Conservation (phyloP, 306 rosid genomes). For the Echinosophora koreensis region DNA sequence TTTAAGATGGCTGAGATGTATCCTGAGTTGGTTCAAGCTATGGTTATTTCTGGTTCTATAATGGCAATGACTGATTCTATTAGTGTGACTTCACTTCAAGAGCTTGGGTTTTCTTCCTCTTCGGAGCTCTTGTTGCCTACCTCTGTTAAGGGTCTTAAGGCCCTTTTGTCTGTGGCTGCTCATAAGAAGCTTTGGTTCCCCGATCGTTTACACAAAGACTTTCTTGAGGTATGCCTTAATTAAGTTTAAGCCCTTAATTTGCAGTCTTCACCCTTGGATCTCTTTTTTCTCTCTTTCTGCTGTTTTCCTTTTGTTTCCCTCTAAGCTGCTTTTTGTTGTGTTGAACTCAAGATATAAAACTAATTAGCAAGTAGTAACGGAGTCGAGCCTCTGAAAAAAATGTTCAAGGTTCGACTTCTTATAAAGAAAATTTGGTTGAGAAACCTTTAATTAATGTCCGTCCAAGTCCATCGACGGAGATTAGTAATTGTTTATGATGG, state of each 20-base stretch:
- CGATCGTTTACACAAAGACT: conserved; percentile 72
- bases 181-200: conserved; percentile 81
- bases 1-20: conserved; percentile 73
- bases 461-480: too few relatives aligned
- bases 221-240: conserved; percentile 63
- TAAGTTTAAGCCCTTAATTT: too few relatives aligned
- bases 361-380: too few relatives aligned
- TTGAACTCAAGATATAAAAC: too few relatives aligned
- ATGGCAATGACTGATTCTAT: conserved; percentile 72
- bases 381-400: too few relatives aligned
- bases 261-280: not conserved
- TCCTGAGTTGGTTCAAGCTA: conserved; percentile 61
- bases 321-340: too few relatives aligned
- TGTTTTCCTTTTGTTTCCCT: too few relatives aligned
- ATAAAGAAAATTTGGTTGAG: too few relatives aligned
- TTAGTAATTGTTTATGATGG: too few relatives aligned
- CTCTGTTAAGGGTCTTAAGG: conserved; percentile 76
- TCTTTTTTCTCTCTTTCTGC: not conserved
- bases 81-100: conserved; percentile 45
- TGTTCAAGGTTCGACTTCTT: too few relatives aligned
- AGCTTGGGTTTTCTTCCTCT: conserved; percentile 73
- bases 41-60: conserved; percentile 80
- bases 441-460: too few relatives aligned
- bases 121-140: conserved; percentile 81
- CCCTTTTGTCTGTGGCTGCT: conserved; percentile 72